phyloP scores from a whole-genome alignment of 2,329 filamentous ascomycete genomes.

The Colletotrichum sp. region DNA sequence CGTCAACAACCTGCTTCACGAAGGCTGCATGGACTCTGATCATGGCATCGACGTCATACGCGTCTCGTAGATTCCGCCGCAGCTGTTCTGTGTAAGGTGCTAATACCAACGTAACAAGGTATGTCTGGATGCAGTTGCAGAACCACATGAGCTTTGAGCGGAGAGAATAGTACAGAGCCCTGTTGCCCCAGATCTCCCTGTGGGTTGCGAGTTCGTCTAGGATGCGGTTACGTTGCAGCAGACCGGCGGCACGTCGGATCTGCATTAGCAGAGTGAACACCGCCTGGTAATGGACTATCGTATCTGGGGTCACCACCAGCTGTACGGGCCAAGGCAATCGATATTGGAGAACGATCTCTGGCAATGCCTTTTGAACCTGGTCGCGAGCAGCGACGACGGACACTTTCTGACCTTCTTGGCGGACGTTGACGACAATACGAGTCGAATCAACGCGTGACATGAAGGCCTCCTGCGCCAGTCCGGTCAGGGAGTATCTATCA shows the following conservation, averaged over 20 bases:
- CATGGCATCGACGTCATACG: slow-evolving; percentile 83
- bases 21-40: slow-evolving; percentile 71
- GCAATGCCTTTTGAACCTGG: slow-evolving; percentile 51
- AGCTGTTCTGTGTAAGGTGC: slow-evolving; percentile 64
- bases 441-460: slow-evolving; percentile 61
- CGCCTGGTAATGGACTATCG: slow-evolving; percentile 70
- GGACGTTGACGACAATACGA: slow-evolving; percentile 65
- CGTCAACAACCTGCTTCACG: slow-evolving; percentile 65
- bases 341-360: slow-evolving; percentile 70
- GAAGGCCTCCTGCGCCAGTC: slow-evolving; percentile 77
- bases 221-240: slow-evolving; percentile 63
- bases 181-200: slow-evolving; percentile 42
- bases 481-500: slow-evolving; percentile 81
- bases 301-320: slow-evolving; percentile 74
- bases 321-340: slow-evolving; percentile 69
- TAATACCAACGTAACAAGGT: slow-evolving; percentile 77
- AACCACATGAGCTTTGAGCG: slow-evolving; percentile 80
- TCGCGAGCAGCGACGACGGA: slow-evolving; percentile 46
- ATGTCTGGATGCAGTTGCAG: slow-evolving; percentile 74
- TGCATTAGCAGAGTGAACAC: slow-evolving; percentile 82
- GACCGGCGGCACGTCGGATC: slow-evolving; percentile 70
- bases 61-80: slow-evolving; percentile 57
- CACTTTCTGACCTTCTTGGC: slow-evolving; percentile 39
- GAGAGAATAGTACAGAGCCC: slow-evolving; percentile 61
- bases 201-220: slow-evolving; percentile 44